A percentile compares a stretch with the other conserved stretches of the same genome.
Conservation (phyloP, 768 basidiomycete genomes). For the Mycena capillaripes region DNA sequence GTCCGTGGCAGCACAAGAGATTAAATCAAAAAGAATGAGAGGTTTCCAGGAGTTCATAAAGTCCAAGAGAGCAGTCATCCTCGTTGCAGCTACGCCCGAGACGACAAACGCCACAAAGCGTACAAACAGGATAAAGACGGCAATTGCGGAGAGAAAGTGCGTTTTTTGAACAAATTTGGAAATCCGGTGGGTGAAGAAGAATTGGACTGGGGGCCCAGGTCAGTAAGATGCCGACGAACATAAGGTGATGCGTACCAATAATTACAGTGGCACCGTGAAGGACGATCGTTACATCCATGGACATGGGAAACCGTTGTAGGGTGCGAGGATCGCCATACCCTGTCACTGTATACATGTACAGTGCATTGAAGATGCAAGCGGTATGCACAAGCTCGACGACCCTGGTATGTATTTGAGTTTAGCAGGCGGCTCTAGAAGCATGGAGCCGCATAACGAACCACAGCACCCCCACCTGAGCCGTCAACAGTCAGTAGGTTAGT, state of each 20-base stretch:
- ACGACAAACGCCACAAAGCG: constrained; percentile 21
- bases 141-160: neutral
- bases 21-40: constrained; percentile 9
- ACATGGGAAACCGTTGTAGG: neutral
- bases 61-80: neutral
- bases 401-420: neutral
- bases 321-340: constrained; percentile 7
- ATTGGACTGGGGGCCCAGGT: constrained; percentile 2
- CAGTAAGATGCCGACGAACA: neutral
- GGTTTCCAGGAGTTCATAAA: constrained; percentile 11
- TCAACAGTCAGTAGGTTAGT: neutral
- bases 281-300: constrained; percentile 14
- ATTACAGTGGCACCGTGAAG: constrained; percentile 23
- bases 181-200: constrained; percentile 20
- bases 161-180: constrained; percentile 10
- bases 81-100: constrained; percentile 9
- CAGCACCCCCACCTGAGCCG: neutral
- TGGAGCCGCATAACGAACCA: constrained; percentile 1
- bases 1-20: constrained; percentile 14
- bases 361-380: constrained; percentile 17
- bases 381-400: constrained; percentile 15
- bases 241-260: neutral
- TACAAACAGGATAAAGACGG: neutral
- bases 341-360: constrained; percentile 20
- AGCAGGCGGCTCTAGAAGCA: neutral